Evolutionary conservation across 2,329 filamentous ascomycete species (phyloP), one percentile per base, ranked within the genome.

Genomic region (Cercospora canescens): DNA sequence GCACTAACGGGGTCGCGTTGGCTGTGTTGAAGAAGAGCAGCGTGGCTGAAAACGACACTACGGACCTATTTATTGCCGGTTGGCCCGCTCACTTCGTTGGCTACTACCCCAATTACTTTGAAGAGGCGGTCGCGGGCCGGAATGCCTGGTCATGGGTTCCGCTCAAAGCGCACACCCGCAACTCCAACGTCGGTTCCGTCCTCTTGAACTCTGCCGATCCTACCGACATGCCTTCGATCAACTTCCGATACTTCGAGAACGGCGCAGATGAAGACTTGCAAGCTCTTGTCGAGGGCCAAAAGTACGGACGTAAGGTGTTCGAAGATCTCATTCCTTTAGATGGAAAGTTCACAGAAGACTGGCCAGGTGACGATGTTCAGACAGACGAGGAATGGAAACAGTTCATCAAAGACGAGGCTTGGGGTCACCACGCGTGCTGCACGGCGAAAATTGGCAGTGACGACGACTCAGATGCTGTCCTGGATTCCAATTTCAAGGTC

Each of bases 151-250:
- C 78, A 16, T 84, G 82, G 82, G 77, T 77, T 4, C 81, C 84
- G 1, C 80, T 91, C 87, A 89, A 89, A 76, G 83, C 85, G 0
- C 88, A 89, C 70, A 84, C 88, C 0, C 84, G 86, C 57, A 90
- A 91, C 74, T 90, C 91, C 73, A 76, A 76, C 76, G 52, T 21
- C 26, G 90, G 90, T 4, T 84, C 82, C 2, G 89, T 92, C 2
- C 82, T 76, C 1, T 83, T 92, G 2, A 80, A 79, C n/a, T 88
- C 86, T 0, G 77, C 84, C 0, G 84, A 92, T 71, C 89, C 89
- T 0, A 83, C 86, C 0, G 88, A 91, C 62, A 79, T 82, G 6
- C 89, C 90, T 0, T 75, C 83, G 4, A 89, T 91, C 69, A 80
- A 81, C 55, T 90, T 88, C 79, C 85, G 87, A 75, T 88, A 84